Conservation (phyloP, 2,329 filamentous ascomycete species). For the Clarireedia monteithiana region DNA sequence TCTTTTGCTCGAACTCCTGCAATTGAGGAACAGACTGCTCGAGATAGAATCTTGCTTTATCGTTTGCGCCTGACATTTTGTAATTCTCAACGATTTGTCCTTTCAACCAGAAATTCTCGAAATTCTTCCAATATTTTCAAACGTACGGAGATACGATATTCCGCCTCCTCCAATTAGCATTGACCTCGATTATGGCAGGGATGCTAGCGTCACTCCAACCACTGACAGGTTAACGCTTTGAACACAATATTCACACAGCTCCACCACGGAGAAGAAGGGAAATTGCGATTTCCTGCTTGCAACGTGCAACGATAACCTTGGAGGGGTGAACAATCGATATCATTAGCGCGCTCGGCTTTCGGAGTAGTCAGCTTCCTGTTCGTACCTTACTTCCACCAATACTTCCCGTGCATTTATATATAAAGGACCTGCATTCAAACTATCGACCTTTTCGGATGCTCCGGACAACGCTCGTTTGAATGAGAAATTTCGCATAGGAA, state of each 20-base stretch:
- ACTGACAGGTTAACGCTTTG: no score
- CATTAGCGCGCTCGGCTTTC: background rate
- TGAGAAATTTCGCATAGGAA: constrained; percentile 18
- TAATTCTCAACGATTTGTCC: background rate
- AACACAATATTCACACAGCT: no score
- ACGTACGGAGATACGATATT: no score
- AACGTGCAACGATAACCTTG: background rate
- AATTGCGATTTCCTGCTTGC: background rate
- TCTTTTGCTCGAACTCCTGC: constrained; percentile 84
- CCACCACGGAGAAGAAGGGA: no score
- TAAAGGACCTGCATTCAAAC: background rate
- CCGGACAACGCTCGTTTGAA: constrained; percentile 25
- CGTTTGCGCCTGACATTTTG: constrained; percentile 72
- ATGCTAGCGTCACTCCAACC: no score
- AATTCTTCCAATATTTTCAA: background rate
- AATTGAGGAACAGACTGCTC: constrained; percentile 90
- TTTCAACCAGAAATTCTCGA: background rate
- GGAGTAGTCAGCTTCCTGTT: background rate
- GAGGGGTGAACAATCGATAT: background rate
- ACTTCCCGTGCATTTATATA: background rate
- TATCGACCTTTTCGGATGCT: constrained; percentile 16
- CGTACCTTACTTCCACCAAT: constrained; percentile 4
- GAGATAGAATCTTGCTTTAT: constrained; percentile 92
- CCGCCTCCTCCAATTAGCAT: background rate
- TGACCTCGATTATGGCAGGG: background rate